Conservation (phyloP, 2,329 filamentous ascomycete genomes). For the Didymella segeticola region DNA sequence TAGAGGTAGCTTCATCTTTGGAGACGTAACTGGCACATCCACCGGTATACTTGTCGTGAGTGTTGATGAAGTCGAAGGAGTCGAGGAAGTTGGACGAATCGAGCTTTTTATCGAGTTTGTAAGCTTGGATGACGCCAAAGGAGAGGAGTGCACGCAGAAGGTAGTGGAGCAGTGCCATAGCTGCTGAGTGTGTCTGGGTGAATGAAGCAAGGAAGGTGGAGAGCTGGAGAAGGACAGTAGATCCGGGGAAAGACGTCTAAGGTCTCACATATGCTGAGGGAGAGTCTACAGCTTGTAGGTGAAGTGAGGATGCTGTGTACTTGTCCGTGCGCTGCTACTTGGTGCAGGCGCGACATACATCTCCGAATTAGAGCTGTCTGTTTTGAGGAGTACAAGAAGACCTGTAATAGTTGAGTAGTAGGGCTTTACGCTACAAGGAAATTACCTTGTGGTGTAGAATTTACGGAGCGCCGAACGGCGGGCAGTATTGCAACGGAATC, state of each 20-base stretch:
- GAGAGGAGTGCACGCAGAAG: neutral
- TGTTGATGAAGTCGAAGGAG: conserved; percentile 25
- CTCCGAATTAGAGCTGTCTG: neutral
- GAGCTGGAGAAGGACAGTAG: neutral
- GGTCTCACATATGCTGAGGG: neutral
- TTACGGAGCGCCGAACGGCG: neutral
- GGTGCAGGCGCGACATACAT: neutral
- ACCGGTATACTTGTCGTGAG: conserved; percentile 19
- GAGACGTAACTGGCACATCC: conserved; percentile 33
- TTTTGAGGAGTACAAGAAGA: neutral
- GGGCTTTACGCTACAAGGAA: neutral
- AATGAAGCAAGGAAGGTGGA: neutral
- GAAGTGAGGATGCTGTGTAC: neutral
- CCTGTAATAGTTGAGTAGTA: neutral
- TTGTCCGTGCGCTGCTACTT: neutral
- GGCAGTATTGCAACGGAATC: neutral
- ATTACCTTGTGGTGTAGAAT: neutral
- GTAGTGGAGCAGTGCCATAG: neutral
- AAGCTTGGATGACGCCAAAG: conserved; percentile 9
- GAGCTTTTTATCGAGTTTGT: conserved; percentile 24
- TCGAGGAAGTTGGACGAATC: conserved; percentile 29
- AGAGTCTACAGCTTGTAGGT: neutral
- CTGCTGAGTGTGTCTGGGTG: neutral
- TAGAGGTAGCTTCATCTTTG: conserved; percentile 21
- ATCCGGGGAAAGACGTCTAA: neutral